Evolutionary conservation across 257 asterid genomes (phyloP), one percentile per base, ranked within the genome.

Genomic region (Capsicum pubescens): DNA sequence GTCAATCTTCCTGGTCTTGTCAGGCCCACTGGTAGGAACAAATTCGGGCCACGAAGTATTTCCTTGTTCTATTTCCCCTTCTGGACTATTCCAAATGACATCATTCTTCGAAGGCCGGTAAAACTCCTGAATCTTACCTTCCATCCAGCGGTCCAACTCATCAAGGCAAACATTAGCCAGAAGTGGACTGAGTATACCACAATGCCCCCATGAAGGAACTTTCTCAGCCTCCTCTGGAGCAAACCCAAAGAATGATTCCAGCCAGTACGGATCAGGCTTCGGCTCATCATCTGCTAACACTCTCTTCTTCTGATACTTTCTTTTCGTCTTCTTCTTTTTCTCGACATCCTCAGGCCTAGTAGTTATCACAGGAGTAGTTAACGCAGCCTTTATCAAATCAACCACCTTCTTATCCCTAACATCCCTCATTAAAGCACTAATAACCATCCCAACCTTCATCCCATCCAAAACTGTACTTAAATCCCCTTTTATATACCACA

Each of bases 41-140:
- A 96, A 96, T 84, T 96, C 98, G 1, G 99, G 98, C 99, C 99
- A 96, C 46, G 99, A 96, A 39, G 98, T 96, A 84, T 93, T 96
- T 48, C 98, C 98, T 83, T 94, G 98, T 72, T 96, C 98, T 8
- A 87, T 89, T 85, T 95, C 97, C 69, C 95, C 97, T 15, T 92
- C 93, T 5, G 97, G 91, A 61, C 87, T 86, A 84, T 93, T 96
- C 99, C 99, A 96, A 90, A 96, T 94, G 86, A 96, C 98, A 83
- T 96, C 99, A 85, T 83, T 94, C 9, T 92, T 89, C 0, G 98
- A 96, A 11, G 98, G 98, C 82, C 84, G 92, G 82, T 93, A 96
- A 54, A 96, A 93, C 84, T 94, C 99, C 87, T 91, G 91, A 71
- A 94, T 92, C 86, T 93, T 96, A 77, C 83, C 93, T 82, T 96